These are phyloP conservation scores for Hirschfeldia incana DNA, from an alignment of 345 rosid genomes.

Conservation along the genomic window DNA sequence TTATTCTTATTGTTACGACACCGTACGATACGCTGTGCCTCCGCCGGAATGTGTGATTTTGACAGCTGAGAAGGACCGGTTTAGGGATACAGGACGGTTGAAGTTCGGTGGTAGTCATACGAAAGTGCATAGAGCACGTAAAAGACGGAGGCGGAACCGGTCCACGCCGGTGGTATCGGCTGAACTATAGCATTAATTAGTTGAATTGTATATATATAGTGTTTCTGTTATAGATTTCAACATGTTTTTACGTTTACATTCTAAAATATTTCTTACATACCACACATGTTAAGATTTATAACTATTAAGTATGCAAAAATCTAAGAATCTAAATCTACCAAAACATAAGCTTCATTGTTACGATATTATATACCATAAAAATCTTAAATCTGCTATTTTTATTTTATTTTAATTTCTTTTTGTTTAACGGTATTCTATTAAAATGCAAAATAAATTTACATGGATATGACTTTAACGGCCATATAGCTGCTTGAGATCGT, in stretches of 20 bases:
- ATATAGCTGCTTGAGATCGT: not conserved
- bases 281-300: not conserved
- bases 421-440: not conserved
- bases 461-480: not conserved
- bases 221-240: not conserved
- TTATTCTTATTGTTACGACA: slow-evolving; percentile 84
- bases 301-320: not conserved
- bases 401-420: not conserved
- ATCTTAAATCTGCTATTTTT: not conserved
- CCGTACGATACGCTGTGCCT: slow-evolving; percentile 53
- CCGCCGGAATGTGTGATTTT: slow-evolving; percentile 71
- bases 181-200: slow-evolving; percentile 26
- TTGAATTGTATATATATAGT: slow-evolving; percentile 2
- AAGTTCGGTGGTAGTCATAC: slow-evolving; percentile 67
- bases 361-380: not conserved
- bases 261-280: not conserved
- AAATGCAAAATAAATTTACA: too few species aligned
- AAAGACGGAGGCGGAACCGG: slow-evolving; percentile 42
- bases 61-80: slow-evolving; percentile 55
- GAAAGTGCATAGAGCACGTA: slow-evolving; percentile 19
- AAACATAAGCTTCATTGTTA: not conserved
- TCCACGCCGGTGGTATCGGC: slow-evolving; percentile 22
- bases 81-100: slow-evolving; percentile 67
- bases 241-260: not conserved
- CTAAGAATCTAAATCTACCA: not conserved